These are phyloP conservation scores for Aspergillus pseudonomiae DNA, from an alignment of 2,329 filamentous ascomycete species.

Conservation along the genomic window DNA sequence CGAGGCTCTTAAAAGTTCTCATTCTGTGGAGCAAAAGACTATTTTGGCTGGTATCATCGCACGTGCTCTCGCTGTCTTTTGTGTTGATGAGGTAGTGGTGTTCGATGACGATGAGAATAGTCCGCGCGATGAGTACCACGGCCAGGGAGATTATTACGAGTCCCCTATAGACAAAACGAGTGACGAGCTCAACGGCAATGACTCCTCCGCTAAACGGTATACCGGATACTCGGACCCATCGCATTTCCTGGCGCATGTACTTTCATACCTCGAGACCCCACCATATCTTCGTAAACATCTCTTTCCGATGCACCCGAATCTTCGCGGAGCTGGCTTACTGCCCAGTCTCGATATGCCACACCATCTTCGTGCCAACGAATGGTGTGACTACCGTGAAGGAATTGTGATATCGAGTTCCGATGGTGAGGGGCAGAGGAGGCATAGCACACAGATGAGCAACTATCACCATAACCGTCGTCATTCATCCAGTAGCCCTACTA, in stretches of 20 bases:
- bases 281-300: constrained; percentile 76
- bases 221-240: constrained; percentile 75
- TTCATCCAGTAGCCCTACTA: constrained; percentile 22
- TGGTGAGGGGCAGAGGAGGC: constrained; percentile 29
- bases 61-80: constrained; percentile 79
- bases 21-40: constrained; percentile 75
- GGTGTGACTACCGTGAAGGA: constrained; percentile 78
- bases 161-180: constrained; percentile 26
- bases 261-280: constrained; percentile 82
- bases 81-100: constrained; percentile 79
- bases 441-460: constrained; percentile 39
- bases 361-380: constrained; percentile 75
- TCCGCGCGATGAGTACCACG: constrained; percentile 47
- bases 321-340: constrained; percentile 71
- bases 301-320: constrained; percentile 78
- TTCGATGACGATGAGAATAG: constrained; percentile 68
- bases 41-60: constrained; percentile 74
- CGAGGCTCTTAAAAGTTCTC: constrained; percentile 55
- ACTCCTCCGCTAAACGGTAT: constrained; percentile 32
- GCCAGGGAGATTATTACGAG: constrained; percentile 42
- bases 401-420: constrained; percentile 56
- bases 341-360: constrained; percentile 84
- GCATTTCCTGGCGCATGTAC: constrained; percentile 77
- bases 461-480: constrained; percentile 2
- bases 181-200: constrained; percentile 10